Percentiles rank a stretch among this genome's conserved stretches.
phyloP scores from a whole-genome alignment of 2,329 filamentous ascomycete species.

The Calonectria pauciramosa region DNA sequence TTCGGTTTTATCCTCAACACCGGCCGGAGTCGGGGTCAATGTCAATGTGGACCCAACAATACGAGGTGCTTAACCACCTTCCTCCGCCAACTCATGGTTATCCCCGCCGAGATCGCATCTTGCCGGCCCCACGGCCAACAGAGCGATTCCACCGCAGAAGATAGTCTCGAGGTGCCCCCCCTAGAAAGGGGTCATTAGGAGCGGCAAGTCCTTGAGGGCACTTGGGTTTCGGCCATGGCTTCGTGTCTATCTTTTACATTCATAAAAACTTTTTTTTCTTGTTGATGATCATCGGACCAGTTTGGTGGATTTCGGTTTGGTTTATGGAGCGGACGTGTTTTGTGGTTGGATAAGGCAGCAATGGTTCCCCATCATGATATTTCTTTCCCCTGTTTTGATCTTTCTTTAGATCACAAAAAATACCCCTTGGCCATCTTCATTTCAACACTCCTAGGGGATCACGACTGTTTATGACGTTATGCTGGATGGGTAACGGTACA shows the following conservation, averaged over 20 bases:
- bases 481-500: background rate
- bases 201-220: background rate
- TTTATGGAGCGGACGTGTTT: background rate
- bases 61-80: background rate
- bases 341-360: background rate
- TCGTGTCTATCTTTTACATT: background rate
- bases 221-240: background rate
- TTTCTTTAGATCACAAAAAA: background rate
- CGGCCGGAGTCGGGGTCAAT: background rate
- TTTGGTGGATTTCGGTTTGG: background rate
- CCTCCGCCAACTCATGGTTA: background rate
- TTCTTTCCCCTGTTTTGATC: background rate
- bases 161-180: background rate
- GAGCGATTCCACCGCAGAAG: background rate
- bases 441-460: background rate
- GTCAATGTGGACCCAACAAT: background rate
- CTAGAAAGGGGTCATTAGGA: background rate
- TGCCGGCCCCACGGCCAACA: background rate
- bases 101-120: background rate
- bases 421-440: background rate
- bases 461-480: background rate
- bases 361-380: background rate
- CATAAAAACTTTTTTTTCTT: background rate
- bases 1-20: background rate
- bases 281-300: background rate